Evolutionary conservation across 2,329 filamentous ascomycete genomes (phyloP), one percentile per base, ranked within the genome.

Genomic region (Daldinia eschscholtzii): DNA sequence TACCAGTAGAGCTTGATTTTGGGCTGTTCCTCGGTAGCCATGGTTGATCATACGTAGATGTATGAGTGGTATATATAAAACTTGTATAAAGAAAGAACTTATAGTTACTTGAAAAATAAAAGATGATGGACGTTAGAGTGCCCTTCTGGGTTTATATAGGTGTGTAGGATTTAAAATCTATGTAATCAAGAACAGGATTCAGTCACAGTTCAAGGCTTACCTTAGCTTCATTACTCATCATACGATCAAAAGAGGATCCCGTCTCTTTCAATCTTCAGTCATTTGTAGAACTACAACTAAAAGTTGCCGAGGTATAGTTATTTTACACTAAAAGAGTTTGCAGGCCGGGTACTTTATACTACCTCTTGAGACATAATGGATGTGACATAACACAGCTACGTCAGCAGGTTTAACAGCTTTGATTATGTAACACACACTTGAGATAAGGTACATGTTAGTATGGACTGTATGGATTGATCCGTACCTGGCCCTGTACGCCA

Each of bases 1-100:
- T 80, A 90, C 89, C 89, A 91, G 79, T 91, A 88, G 39, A 92
- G 84, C 65, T 85, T 90, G 68, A 91, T 82, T 72, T 89, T 88
- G 60, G 86, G 80, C 46, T 82, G 76, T 59, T 77, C 78, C 65
- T 77, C 75, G 28, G 66, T 41, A 30, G 77, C 71, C 77, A 79
- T 78, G 26, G 13, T 69, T 62, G 28, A 20, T 28, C 18, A 55
- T 46, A 41, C 20, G 57, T 33, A 35, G 42, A 42, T 35, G 10
- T 18, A 26, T 48, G 46, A 41, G 23, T 7, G 20, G 44, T 15
- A 28, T 33, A 9, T 18, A n/a, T 20, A 48, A n/a, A 53, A n/a
- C n/a, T 55, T 55, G 13, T 35, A 30, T 50, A 1, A n/a, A 37
- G 10, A 20, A 35, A 55, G 0, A 55, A 15, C 15, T 33, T 52